These are phyloP conservation scores for Hypomontagnella submonticulosa DNA, from an alignment of 495 filamentous ascomycete genomes.

Conservation along the genomic window DNA sequence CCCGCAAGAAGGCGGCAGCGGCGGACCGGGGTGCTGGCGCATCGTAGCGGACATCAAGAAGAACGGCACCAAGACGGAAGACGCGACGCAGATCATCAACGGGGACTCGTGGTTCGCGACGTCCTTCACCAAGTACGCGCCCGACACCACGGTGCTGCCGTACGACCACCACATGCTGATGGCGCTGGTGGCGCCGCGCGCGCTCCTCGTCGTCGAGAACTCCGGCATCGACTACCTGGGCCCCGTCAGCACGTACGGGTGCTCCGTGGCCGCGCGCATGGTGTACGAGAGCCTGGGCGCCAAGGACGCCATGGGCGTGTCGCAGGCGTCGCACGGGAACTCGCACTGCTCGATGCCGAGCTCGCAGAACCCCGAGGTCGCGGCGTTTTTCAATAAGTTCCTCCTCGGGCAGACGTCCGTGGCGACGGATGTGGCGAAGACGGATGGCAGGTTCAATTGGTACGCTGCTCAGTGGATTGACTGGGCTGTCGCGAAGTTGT, in stretches of 20 bases:
- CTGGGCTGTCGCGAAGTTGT: slow-evolving; percentile 46
- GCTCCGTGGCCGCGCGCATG: slow-evolving; percentile 49
- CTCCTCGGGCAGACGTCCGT: slow-evolving; percentile 41
- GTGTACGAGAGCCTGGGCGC: slow-evolving; percentile 50
- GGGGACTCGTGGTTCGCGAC: slow-evolving; percentile 62
- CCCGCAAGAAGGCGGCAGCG: slow-evolving; percentile 61
- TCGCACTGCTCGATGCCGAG: slow-evolving; percentile 55
- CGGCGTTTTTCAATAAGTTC: slow-evolving; percentile 55
- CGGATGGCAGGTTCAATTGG: slow-evolving; percentile 44
- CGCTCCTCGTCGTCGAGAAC: slow-evolving; percentile 57
- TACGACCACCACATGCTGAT: slow-evolving; percentile 58
- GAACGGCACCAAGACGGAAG: slow-evolving; percentile 55
- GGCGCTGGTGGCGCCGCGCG: slow-evolving; percentile 54
- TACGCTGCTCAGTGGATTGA: slow-evolving; percentile 45
- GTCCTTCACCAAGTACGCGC: slow-evolving; percentile 47
- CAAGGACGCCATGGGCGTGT: slow-evolving; percentile 42
- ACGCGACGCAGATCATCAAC: slow-evolving; percentile 56
- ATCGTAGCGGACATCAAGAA: slow-evolving; percentile 52
- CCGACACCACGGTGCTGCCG: slow-evolving; percentile 44
- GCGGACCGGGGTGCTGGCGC: slow-evolving; percentile 62
- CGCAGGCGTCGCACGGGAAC: slow-evolving; percentile 48
- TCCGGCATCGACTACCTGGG: slow-evolving; percentile 58
- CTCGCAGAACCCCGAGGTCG: slow-evolving; percentile 50
- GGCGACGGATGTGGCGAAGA: slow-evolving; percentile 50
- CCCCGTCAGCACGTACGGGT: slow-evolving; percentile 54